These are phyloP conservation scores for Hibiscus tridactylites DNA, from an alignment of 345 rosid genomes.

Conservation along the genomic window DNA sequence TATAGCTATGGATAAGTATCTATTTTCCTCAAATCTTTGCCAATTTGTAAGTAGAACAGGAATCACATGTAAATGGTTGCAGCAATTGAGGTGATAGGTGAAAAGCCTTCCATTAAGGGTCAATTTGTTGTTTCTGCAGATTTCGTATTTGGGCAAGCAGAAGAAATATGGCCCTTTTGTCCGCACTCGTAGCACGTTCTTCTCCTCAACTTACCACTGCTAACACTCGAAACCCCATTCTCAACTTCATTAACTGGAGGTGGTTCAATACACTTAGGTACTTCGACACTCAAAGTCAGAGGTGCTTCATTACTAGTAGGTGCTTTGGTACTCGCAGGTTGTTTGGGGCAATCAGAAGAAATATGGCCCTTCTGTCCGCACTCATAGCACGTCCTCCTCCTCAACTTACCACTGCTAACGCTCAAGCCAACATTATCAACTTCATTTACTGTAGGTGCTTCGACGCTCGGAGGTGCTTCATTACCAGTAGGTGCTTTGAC, in stretches of 20 bases:
- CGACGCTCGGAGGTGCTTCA: neutral
- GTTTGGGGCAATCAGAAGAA: conserved; percentile 45
- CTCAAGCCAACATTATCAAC: conserved; percentile 1
- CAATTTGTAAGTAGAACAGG: neutral
- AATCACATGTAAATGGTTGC: neutral
- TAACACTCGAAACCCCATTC: conserved; percentile 5
- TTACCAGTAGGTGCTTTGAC: neutral
- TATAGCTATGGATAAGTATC: neutral
- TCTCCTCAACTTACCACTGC: conserved; percentile 60
- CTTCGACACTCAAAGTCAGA: neutral
- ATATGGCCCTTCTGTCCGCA: conserved; percentile 79
- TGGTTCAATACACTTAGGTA: neutral
- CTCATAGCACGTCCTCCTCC: conserved; percentile 65
- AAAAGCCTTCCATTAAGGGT: neutral
- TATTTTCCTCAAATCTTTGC: neutral
- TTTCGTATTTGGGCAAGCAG: conserved; percentile 64
- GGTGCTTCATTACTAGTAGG: neutral
- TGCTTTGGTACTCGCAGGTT: neutral
- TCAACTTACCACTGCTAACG: conserved; percentile 50
- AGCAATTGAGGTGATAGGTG: neutral
- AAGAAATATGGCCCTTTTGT: conserved; percentile 69
- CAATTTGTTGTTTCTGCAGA: conserved; percentile 13
- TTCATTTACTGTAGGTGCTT: neutral
- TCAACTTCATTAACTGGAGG: neutral
- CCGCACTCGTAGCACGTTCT: conserved; percentile 75